phyloP scores from a whole-genome alignment of 139 green algal species.

The Mesotaenium endlicherianum region DNA sequence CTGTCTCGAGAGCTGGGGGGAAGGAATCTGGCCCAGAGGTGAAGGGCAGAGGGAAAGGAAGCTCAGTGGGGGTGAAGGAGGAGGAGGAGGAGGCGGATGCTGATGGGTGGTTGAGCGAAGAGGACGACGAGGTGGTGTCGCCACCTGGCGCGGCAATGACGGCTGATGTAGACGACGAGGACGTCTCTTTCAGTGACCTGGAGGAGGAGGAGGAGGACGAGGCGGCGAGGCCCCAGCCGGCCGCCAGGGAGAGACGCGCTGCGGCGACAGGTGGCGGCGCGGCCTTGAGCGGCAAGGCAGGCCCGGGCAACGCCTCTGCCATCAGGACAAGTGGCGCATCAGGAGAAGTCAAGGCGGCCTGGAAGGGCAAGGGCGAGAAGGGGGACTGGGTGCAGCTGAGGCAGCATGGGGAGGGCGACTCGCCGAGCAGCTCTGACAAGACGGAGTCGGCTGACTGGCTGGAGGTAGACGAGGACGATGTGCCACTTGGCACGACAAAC shows the following conservation, averaged over 20 bases:
- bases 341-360: no score
- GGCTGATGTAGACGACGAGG: conserved; percentile 11
- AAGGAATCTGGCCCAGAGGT: background rate
- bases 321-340: no score
- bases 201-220: conserved; percentile 36
- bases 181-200: conserved; percentile 41
- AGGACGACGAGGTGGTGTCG: background rate
- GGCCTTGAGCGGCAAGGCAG: no score
- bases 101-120: conserved; percentile 21
- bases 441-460: conserved; percentile 30
- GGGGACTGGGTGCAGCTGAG: conserved; percentile 18
- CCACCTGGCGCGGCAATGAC: background rate
- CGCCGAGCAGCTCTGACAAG: conserved; percentile 11
- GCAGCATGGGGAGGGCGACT: conserved; percentile 4
- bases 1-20: background rate
- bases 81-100: conserved; percentile 13
- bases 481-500: background rate
- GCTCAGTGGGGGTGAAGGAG: no score
- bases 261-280: no score
- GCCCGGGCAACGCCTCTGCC: no score
- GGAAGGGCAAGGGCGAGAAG: background rate
- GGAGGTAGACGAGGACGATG: conserved; percentile 25
- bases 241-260: no score
- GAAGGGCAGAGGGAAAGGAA: no score
- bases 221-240: no score